Evolutionary conservation across 441 rosid genomes (phyloP).

Genomic region (Euphorbia schlechtendalii): DNA sequence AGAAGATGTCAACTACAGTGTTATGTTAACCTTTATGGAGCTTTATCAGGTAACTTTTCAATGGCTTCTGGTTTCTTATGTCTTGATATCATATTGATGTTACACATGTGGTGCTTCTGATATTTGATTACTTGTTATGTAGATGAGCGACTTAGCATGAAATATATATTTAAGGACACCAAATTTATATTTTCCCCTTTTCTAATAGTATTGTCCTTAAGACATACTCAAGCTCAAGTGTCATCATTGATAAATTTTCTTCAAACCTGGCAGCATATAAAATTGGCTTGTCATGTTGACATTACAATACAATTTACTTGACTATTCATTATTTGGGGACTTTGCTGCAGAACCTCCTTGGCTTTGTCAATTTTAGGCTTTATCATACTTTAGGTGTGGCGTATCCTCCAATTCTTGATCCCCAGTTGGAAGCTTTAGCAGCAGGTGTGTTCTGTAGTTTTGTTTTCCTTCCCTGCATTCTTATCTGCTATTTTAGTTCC

Average conservation of each 20-base stretch:
- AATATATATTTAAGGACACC: no score
- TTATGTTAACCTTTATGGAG: conserved; percentile 80
- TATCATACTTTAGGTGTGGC: conserved; percentile 71
- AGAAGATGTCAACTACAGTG: conserved; percentile 75
- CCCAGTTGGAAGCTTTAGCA: conserved; percentile 80
- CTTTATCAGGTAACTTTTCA: conserved; percentile 64
- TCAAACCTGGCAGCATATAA: no score
- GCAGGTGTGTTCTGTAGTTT: conserved; percentile 44
- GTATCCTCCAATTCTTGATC: conserved; percentile 89
- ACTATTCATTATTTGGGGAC: conserved; percentile 4
- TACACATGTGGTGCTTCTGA: not conserved
- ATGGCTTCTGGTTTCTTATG: not conserved
- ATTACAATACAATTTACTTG: not conserved
- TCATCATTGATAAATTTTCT: no score
- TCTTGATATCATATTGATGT: conserved; percentile 3
- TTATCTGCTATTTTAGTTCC: conserved; percentile 5
- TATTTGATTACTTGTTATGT: not conserved
- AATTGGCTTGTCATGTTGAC: not conserved
- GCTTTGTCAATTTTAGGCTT: conserved; percentile 71
- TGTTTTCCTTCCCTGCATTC: not conserved
- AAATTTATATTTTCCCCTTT: no score
- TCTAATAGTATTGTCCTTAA: not conserved
- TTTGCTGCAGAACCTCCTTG: conserved; percentile 74
- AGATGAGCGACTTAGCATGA: not conserved
- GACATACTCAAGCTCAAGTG: not conserved